phyloP scores from a whole-genome alignment of 2,329 filamentous ascomycete species.

The Penicillium crustosum region DNA sequence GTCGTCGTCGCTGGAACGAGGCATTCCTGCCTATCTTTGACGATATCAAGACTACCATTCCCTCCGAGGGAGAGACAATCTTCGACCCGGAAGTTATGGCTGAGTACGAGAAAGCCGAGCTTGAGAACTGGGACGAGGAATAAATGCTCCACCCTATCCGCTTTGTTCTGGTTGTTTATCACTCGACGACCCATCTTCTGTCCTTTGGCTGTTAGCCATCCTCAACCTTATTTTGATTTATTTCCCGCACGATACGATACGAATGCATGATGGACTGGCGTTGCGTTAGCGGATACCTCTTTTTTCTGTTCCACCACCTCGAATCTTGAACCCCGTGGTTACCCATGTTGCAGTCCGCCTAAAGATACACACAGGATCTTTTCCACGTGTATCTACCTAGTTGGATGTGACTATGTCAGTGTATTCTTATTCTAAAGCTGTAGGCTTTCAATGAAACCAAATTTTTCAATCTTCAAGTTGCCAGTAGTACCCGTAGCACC shows the following conservation, averaged over 20 bases:
- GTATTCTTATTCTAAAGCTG: not conserved
- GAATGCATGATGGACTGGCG: conserved; percentile 21
- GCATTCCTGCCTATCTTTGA: conserved; percentile 90
- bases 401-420: not conserved
- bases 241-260: conserved; percentile 16
- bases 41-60: conserved; percentile 74
- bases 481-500: not conserved
- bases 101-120: conserved; percentile 70
- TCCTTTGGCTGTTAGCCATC: not conserved
- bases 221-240: conserved; percentile 3
- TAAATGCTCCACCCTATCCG: conserved; percentile 44
- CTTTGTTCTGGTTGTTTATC: not conserved
- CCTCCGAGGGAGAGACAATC: conserved; percentile 66
- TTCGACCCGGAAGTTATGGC: conserved; percentile 74
- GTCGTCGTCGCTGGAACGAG: conserved; percentile 83
- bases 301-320: conserved; percentile 5
- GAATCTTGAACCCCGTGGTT: not conserved
- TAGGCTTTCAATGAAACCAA: not conserved
- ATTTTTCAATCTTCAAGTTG: not conserved
- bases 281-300: conserved; percentile 19
- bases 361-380: conserved; percentile 1
- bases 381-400: not conserved
- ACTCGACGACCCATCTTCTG: not conserved
- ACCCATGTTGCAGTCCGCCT: not conserved
- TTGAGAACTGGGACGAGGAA: conserved; percentile 79